Conservation (phyloP, 345 rosid genomes). For the Gossypium sturtianum region DNA sequence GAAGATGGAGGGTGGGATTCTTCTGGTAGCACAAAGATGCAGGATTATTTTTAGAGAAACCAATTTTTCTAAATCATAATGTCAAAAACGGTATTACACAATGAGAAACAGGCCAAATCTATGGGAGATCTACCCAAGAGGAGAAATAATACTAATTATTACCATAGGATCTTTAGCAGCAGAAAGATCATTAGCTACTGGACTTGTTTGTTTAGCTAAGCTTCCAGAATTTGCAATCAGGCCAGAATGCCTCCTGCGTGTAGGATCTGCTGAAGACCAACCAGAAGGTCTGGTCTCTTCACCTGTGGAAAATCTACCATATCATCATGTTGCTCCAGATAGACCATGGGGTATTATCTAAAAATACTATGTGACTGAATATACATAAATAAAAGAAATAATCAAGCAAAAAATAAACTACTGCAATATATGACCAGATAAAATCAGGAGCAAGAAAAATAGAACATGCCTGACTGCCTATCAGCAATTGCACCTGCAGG, state of each 20-base stretch:
- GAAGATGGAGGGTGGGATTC: not conserved
- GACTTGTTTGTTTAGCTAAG: slow-evolving; percentile 43
- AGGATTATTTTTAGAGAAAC: not conserved
- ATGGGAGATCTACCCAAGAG: not conserved
- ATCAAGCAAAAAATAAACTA: not conserved
- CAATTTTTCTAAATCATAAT: not conserved
- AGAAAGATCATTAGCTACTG: slow-evolving; percentile 42
- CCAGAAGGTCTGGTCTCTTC: slow-evolving; percentile 44
- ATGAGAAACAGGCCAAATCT: not conserved
- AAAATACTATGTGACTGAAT: not conserved
- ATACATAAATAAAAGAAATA: not conserved
- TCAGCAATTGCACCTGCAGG: slow-evolving; percentile 51
- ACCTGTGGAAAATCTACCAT: not conserved
- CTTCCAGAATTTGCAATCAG: slow-evolving; percentile 40
- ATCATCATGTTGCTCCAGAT: not conserved
- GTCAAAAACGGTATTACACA: not conserved
- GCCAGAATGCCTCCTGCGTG: slow-evolving; percentile 45
- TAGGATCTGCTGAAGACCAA: slow-evolving; percentile 39
- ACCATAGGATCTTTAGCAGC: slow-evolving; percentile 48
- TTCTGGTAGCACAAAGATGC: not conserved
- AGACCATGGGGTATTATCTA: not conserved
- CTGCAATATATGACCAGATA: not conserved
- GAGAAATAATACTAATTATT: slow-evolving; percentile 23
- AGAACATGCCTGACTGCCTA: slow-evolving; percentile 51
- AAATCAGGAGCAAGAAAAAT: not conserved